These are phyloP conservation scores for Skeletonema grethae DNA, from an alignment of 108 stramenopile genomes.

Conservation along the genomic window DNA sequence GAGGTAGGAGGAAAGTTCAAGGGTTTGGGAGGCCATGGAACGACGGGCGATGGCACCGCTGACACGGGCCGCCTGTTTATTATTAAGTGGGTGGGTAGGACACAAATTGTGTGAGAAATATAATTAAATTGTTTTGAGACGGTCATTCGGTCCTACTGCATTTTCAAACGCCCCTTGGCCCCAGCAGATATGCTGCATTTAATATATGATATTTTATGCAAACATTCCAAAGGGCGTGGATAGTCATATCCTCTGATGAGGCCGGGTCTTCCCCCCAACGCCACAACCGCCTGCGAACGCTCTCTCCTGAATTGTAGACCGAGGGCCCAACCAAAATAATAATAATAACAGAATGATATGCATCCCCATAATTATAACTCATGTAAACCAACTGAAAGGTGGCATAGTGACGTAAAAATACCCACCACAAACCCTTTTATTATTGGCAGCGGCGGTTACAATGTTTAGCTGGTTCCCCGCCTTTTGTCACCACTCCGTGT, in stretches of 20 bases:
- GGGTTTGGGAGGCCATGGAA: conserved; percentile 89
- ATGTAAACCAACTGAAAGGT: neutral
- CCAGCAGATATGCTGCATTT: neutral
- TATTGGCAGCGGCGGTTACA: neutral
- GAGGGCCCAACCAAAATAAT: too few relatives aligned
- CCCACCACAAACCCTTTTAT: too few relatives aligned
- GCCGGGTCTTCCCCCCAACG: neutral
- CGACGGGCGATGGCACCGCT: conserved; percentile 58
- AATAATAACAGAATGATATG: too few relatives aligned
- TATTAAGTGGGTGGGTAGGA: neutral
- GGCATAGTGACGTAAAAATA: too few relatives aligned
- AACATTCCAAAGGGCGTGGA: neutral
- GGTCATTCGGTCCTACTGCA: neutral
- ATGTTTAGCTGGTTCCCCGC: neutral
- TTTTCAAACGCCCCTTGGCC: neutral
- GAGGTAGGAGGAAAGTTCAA: conserved; percentile 97
- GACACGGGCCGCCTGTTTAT: conserved; percentile 64
- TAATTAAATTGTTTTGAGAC: neutral
- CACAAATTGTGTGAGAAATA: neutral
- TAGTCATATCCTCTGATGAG: neutral
- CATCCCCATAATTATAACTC: neutral
- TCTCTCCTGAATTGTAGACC: too few relatives aligned
- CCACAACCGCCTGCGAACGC: too few relatives aligned
- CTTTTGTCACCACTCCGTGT: neutral
- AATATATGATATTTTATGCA: neutral